A percentile compares a stretch with the other conserved stretches of the same genome.
These are phyloP conservation scores for Ophiostoma quercus DNA, from an alignment of 2,329 filamentous ascomycete species.

Conservation along the genomic window DNA sequence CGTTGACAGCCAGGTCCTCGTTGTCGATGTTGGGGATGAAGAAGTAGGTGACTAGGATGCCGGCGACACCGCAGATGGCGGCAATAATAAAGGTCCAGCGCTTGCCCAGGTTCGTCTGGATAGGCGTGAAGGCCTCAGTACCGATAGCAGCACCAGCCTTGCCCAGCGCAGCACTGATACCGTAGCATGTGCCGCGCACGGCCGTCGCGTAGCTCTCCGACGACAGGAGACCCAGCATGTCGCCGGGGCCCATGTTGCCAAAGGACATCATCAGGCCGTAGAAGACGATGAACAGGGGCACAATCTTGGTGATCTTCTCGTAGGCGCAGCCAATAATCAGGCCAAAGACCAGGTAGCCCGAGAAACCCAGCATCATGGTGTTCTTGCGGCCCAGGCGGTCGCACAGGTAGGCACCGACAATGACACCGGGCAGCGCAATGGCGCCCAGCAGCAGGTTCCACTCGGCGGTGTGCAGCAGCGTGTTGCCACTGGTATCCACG, in stretches of 20 bases:
- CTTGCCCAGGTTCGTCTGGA: constrained; percentile 26
- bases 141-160: constrained; percentile 49
- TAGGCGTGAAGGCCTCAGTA: constrained; percentile 32
- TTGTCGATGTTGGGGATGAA: constrained; percentile 24
- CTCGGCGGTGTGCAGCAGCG: constrained; percentile 29
- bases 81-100: constrained; percentile 27
- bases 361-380: constrained; percentile 29
- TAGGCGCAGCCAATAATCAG: constrained; percentile 33
- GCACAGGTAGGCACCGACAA: constrained; percentile 24
- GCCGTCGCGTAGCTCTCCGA: constrained; percentile 48
- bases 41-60: constrained; percentile 25
- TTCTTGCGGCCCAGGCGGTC: constrained; percentile 30
- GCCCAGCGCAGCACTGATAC: constrained; percentile 46
- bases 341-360: constrained; percentile 30
- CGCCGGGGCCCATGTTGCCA: constrained; percentile 45
- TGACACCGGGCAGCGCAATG: constrained; percentile 29
- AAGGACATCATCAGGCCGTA: constrained; percentile 48
- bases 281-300: constrained; percentile 48
- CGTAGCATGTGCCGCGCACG: constrained; percentile 47
- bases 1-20: constrained; percentile 22
- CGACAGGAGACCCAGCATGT: constrained; percentile 45
- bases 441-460: constrained; percentile 31
- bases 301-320: constrained; percentile 41
- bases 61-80: constrained; percentile 26
- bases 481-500: constrained; percentile 24